These are phyloP conservation scores for Prunus mira DNA, from an alignment of 306 rosid genomes.

Conservation along the genomic window DNA sequence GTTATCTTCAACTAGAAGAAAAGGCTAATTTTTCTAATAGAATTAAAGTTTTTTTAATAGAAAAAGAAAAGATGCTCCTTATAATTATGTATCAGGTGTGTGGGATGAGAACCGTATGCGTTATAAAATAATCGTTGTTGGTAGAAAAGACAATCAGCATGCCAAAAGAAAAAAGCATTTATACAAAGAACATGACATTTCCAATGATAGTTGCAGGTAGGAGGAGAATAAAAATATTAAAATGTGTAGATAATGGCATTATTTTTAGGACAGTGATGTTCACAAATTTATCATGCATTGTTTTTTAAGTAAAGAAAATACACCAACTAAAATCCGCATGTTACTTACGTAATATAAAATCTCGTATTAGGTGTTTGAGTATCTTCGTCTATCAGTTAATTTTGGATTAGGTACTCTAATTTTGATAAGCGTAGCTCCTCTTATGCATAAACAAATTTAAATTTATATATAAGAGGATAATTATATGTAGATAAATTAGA, in stretches of 20 bases:
- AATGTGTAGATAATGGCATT: background rate
- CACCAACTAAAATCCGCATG: background rate
- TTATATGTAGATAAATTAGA: no score
- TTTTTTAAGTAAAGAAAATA: background rate
- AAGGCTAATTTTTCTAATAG: background rate
- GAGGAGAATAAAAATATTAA: background rate
- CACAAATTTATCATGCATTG: background rate
- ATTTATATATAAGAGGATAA: no score
- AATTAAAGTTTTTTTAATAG: background rate
- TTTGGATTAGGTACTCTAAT: no score
- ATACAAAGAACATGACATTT: background rate
- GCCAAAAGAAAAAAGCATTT: background rate
- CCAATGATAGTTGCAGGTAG: background rate
- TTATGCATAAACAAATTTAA: no score
- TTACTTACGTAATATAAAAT: no score
- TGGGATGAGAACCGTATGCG: no score
- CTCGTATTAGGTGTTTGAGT: no score
- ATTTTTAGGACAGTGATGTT: background rate
- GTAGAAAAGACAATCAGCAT: background rate
- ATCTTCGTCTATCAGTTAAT: no score
- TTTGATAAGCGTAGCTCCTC: no score
- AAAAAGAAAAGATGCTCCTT: no score
- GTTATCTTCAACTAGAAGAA: background rate
- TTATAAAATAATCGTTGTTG: background rate
- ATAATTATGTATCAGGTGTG: no score